Evolutionary conservation across 345 rosid species (phyloP).

Genomic region (Arabis hirsuta): DNA sequence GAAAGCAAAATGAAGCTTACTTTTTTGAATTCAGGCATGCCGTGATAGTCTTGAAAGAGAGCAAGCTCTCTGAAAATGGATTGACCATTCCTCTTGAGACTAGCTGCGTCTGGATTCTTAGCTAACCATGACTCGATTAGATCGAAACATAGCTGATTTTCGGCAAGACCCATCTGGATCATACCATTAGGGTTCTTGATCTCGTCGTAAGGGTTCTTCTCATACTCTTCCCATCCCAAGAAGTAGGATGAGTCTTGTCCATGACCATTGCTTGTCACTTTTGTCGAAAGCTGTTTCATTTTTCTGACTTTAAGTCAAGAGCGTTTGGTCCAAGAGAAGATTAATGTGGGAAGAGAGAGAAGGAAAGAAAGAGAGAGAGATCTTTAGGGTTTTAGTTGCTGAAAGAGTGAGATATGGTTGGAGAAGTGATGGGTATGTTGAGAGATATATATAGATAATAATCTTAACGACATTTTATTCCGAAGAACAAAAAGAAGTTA

Average conservation of each 20-base stretch:
- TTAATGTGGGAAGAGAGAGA: conserved; percentile 23
- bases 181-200: conserved; percentile 69
- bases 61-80: conserved; percentile 81
- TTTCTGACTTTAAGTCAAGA: conserved; percentile 3
- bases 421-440: conserved; percentile 36
- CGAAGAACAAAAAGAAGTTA: not conserved
- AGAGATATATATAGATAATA: conserved; percentile 38
- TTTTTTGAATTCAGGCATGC: conserved; percentile 70
- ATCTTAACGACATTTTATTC: conserved; percentile 21
- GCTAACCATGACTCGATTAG: conserved; percentile 71
- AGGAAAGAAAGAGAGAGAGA: not conserved
- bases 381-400: conserved; percentile 34
- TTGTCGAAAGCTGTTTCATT: conserved; percentile 67
- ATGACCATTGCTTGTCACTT: conserved; percentile 69
- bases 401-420: conserved; percentile 37
- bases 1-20: conserved; percentile 40
- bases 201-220: conserved; percentile 75
- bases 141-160: conserved; percentile 81
- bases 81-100: conserved; percentile 62
- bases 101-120: conserved; percentile 67
- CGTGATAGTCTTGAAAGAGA: conserved; percentile 86
- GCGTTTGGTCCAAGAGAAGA: conserved; percentile 16
- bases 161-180: conserved; percentile 89
- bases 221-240: conserved; percentile 81
- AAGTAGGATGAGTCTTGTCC: conserved; percentile 88